Conservation (phyloP, 1,139 yeast species). For the Candida sanyaensis region DNA sequence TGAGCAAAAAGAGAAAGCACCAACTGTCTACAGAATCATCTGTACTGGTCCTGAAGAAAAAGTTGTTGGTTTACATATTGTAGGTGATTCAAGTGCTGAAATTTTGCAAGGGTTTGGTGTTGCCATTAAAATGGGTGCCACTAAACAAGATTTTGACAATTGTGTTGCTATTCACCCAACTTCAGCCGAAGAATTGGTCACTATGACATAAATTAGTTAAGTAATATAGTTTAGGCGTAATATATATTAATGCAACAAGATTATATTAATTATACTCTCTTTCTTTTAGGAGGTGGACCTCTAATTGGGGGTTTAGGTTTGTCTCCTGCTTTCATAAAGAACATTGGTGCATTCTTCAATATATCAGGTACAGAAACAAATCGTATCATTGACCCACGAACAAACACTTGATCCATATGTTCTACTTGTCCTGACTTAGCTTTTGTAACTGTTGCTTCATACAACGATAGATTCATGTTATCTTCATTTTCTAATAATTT, state of each 20-base stretch:
- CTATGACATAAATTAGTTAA: conserved; percentile 54
- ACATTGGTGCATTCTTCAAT: conserved; percentile 81
- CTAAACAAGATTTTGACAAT: conserved; percentile 89
- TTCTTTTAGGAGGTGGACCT: conserved; percentile 51
- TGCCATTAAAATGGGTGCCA: conserved; percentile 97
- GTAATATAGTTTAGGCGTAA: neutral
- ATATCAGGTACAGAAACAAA: conserved; percentile 88
- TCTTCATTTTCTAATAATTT: conserved; percentile 84
- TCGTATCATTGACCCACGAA: conserved; percentile 88
- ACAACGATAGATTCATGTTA: conserved; percentile 88
- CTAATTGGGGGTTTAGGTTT: conserved; percentile 73
- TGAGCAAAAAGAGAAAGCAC: conserved; percentile 69
- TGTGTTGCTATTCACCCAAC: conserved; percentile 99
- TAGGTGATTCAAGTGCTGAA: conserved; percentile 90
- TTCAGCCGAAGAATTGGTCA: conserved; percentile 95
- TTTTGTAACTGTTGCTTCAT: conserved; percentile 80
- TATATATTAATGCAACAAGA: neutral
- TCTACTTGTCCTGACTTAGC: conserved; percentile 66
- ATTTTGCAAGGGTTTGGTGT: conserved; percentile 98
- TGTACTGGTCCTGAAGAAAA: conserved; percentile 82
- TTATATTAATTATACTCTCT: conserved; percentile 16
- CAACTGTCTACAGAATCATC: conserved; percentile 83
- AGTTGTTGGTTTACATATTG: conserved; percentile 91
- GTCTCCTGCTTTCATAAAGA: conserved; percentile 64
- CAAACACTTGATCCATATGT: conserved; percentile 82